phyloP scores from a whole-genome alignment of 1,139 yeast species.

The Meyerozyma elateridarum region DNA sequence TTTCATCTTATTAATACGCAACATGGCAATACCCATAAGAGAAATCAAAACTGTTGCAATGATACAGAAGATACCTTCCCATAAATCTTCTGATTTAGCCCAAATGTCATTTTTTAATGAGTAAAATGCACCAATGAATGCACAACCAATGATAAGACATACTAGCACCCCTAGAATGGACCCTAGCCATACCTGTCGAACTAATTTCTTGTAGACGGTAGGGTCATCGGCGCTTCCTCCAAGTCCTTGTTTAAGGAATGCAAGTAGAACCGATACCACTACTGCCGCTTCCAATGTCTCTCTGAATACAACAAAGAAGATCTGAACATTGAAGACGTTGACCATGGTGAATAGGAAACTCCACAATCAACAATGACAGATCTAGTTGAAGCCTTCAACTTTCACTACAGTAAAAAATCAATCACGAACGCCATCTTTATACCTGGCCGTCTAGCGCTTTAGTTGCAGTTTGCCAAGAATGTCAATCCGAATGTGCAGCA shows the following conservation, averaged over 20 bases:
- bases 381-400: too few species aligned
- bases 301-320: conserved; percentile 21
- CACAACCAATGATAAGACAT: conserved; percentile 77
- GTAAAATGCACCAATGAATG: conserved; percentile 82
- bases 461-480: too few species aligned
- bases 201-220: conserved; percentile 15
- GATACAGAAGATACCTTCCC: conserved; percentile 87
- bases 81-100: conserved; percentile 81
- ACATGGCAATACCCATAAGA: conserved; percentile 87
- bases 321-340: conserved; percentile 20
- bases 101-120: conserved; percentile 76
- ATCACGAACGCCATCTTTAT: too few species aligned
- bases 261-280: conserved; percentile 20
- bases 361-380: background rate
- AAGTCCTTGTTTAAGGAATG: conserved; percentile 20
- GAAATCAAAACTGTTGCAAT: conserved; percentile 83
- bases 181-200: conserved; percentile 76
- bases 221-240: conserved; percentile 18
- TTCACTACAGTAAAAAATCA: too few species aligned
- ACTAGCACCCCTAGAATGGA: conserved; percentile 63
- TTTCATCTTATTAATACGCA: conserved; percentile 84
- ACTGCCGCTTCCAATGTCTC: conserved; percentile 21
- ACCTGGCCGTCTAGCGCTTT: too few species aligned
- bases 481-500: too few species aligned
- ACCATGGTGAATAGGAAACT: conserved; percentile 11